These are phyloP conservation scores for Aegilops bicornis DNA, from an alignment of 176 grass and related monocot genomes.

Conservation along the genomic window DNA sequence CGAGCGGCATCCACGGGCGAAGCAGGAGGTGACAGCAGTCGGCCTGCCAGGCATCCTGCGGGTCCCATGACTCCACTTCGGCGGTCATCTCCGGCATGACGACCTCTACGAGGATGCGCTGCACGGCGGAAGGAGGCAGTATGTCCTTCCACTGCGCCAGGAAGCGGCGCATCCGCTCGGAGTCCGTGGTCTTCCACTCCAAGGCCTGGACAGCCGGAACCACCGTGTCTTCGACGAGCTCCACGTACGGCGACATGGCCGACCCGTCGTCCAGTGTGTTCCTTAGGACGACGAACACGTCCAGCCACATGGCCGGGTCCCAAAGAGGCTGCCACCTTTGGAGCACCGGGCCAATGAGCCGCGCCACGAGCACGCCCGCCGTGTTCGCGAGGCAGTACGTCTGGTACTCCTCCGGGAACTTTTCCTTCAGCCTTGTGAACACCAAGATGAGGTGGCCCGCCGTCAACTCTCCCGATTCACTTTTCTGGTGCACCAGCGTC, in stretches of 20 bases:
- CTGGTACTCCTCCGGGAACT: constrained; percentile 42
- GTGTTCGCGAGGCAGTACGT: constrained; percentile 34
- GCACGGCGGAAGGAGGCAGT: constrained; percentile 42
- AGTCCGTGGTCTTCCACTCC: constrained; percentile 45
- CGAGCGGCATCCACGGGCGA: constrained; percentile 50
- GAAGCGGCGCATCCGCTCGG: constrained; percentile 55
- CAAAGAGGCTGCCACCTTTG: constrained; percentile 51
- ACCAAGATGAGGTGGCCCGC: constrained; percentile 30
- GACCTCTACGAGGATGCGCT: constrained; percentile 44
- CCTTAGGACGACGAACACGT: constrained; percentile 31
- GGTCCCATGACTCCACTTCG: constrained; percentile 56
- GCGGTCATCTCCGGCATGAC: constrained; percentile 59
- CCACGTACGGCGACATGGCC: constrained; percentile 48
- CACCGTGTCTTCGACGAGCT: constrained; percentile 54
- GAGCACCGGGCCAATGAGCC: constrained; percentile 46
- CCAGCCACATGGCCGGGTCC: constrained; percentile 45
- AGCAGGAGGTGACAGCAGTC: constrained; percentile 50
- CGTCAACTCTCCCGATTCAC: constrained; percentile 35
- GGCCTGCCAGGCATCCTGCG: constrained; percentile 36
- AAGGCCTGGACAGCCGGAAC: constrained; percentile 29
- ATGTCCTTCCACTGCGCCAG: constrained; percentile 49
- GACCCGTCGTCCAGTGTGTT: constrained; percentile 43
- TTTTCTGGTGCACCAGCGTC: constrained; percentile 1
- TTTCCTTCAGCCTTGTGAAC: constrained; percentile 49
- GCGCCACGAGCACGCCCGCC: constrained; percentile 32